Evolutionary conservation across 208 protist species (phyloP).

Genomic region (Leishmania amazonensis): DNA sequence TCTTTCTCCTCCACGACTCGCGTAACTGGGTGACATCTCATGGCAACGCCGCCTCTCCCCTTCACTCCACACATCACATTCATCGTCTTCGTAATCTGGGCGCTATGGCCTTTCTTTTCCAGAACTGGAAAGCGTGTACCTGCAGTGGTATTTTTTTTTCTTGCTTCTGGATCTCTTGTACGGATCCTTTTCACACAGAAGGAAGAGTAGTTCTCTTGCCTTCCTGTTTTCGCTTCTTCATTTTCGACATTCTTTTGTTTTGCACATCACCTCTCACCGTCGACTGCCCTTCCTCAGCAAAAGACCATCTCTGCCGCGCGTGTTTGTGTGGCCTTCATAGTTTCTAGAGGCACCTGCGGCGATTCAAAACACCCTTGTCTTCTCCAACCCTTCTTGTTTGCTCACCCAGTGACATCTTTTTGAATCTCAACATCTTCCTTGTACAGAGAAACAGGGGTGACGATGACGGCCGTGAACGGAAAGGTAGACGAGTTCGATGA

Average conservation of each 20-base stretch:
- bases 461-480: conserved; percentile 22
- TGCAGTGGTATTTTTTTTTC: not conserved
- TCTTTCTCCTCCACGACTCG: not conserved
- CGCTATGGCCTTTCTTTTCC: not conserved
- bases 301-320: not conserved
- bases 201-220: not conserved
- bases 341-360: not conserved
- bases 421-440: not conserved
- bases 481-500: conserved; percentile 87
- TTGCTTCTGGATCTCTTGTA: not conserved
- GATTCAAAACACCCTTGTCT: not conserved
- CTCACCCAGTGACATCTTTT: not conserved
- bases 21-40: not conserved
- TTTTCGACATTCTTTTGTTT: not conserved
- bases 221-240: not conserved
- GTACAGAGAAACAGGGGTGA: not conserved
- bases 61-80: not conserved
- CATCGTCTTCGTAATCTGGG: not conserved
- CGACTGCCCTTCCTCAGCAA: not conserved
- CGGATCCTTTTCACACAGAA: conserved; percentile 4
- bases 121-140: not conserved
- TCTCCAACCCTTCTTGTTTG: not conserved
- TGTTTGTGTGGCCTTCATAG: not conserved
- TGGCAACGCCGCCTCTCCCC: not conserved
- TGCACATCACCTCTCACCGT: not conserved